Percentiles rank a stretch among this genome's conserved stretches.
Conservation (phyloP, 1,284 basidiomycete genomes). For the Heterobasidion occidentale region DNA sequence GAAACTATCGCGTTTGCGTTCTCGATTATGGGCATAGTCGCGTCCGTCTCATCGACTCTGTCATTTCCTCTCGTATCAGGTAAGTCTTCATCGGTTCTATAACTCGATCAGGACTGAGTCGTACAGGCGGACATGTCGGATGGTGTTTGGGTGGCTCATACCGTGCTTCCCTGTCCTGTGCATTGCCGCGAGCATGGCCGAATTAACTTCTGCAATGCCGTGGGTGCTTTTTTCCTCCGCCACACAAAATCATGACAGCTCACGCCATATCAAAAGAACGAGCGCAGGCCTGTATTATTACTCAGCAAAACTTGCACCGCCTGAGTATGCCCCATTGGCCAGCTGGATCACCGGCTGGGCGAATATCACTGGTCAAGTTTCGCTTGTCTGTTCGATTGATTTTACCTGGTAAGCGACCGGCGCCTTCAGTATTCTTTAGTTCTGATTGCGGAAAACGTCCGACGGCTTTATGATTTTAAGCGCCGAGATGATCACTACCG, state of each 20-base stretch:
- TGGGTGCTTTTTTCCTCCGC: slow-evolving; percentile 26
- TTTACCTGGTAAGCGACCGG: slow-evolving; percentile 47
- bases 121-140: slow-evolving; percentile 59
- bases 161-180: slow-evolving; percentile 62
- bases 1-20: slow-evolving; percentile 66
- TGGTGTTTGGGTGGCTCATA: slow-evolving; percentile 75
- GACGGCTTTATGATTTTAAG: slow-evolving; percentile 15
- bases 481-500: slow-evolving; percentile 72
- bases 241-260: not conserved
- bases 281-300: slow-evolving; percentile 71
- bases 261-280: slow-evolving; percentile 29
- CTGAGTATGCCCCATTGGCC: slow-evolving; percentile 47
- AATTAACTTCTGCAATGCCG: slow-evolving; percentile 71
- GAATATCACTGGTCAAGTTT: slow-evolving; percentile 51
- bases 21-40: slow-evolving; percentile 70
- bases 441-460: not conserved
- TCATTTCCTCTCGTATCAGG: slow-evolving; percentile 57
- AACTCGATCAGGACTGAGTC: slow-evolving; percentile 1
- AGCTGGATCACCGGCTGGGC: slow-evolving; percentile 74
- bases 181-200: slow-evolving; percentile 64
- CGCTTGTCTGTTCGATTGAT: slow-evolving; percentile 68
- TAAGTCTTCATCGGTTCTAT: slow-evolving; percentile 12
- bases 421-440: not conserved
- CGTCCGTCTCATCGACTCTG: slow-evolving; percentile 60
- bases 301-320: slow-evolving; percentile 61